phyloP scores from a whole-genome alignment of 1,139 yeast species.

The Sugiyamaella grinbergsii region DNA sequence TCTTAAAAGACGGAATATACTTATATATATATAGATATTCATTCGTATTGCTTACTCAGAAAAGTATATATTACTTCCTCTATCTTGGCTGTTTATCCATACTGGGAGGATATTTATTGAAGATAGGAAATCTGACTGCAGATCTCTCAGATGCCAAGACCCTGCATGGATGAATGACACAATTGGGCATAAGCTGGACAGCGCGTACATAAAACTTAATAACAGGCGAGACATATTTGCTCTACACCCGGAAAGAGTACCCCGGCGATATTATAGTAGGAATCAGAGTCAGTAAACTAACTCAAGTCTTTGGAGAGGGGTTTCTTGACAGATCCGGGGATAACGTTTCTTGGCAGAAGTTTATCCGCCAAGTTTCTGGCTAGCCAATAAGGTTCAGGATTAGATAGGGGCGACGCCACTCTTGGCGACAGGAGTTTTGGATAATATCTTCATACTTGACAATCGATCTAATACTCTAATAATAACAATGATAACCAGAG shows the following conservation, averaged over 20 bases:
- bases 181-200: not conserved
- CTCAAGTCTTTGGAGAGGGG: not conserved
- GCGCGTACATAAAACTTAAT: not conserved
- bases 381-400: not conserved
- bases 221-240: not conserved
- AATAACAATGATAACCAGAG: not conserved
- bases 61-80: not conserved
- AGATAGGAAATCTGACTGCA: not conserved
- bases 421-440: not conserved
- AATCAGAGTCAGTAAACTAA: not conserved
- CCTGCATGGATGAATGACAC: conserved; percentile 3
- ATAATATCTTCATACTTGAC: too few relatives aligned
- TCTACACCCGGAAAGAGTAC: not conserved
- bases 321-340: not conserved
- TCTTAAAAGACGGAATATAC: not conserved
- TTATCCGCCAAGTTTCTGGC: not conserved
- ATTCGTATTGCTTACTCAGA: too few relatives aligned
- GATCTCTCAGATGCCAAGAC: conserved; percentile 13
- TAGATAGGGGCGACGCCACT: not conserved
- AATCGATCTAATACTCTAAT: too few relatives aligned
- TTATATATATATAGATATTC: not conserved
- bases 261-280: not conserved
- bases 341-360: conserved; percentile 2
- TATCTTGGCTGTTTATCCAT: conserved; percentile 10
- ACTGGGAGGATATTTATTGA: not conserved